Percentiles rank a stretch among this genome's conserved stretches.
Evolutionary conservation across 306 rosid species (phyloP).

Genomic region (Hippophae rhamnoides): DNA sequence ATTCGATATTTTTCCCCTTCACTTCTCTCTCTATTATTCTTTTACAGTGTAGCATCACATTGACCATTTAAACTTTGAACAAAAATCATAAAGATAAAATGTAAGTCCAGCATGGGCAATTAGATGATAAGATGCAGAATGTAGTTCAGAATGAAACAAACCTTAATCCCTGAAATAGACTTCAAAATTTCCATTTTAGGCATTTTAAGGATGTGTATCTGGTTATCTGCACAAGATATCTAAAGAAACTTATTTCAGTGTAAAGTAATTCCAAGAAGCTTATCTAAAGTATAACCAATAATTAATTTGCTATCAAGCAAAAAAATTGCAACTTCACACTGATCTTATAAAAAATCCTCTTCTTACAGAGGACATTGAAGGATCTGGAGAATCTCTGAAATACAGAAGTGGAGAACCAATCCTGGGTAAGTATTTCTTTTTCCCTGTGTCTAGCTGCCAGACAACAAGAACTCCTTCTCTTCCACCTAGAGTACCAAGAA

Average conservation of each 20-base stretch:
- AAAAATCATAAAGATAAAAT: neutral
- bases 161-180: slow-evolving; percentile 97
- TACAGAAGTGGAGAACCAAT: slow-evolving; percentile 85
- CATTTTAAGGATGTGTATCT: slow-evolving; percentile 65
- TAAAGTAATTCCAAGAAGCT: slow-evolving; percentile 4
- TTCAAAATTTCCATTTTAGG: slow-evolving; percentile 77
- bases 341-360: slow-evolving; percentile 1
- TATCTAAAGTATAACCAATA: too few relatives aligned
- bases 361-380: slow-evolving; percentile 69
- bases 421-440: slow-evolving; percentile 66
- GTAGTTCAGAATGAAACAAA: slow-evolving; percentile 23
- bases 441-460: slow-evolving; percentile 90
- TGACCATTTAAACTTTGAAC: too few relatives aligned
- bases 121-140: neutral
- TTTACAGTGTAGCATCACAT: too few relatives aligned
- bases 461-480: slow-evolving; percentile 90
- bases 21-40: too few relatives aligned
- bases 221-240: slow-evolving; percentile 95
- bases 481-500: slow-evolving; percentile 50
- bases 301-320: too few relatives aligned
- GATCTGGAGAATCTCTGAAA: slow-evolving; percentile 73
- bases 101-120: neutral
- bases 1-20: too few relatives aligned
- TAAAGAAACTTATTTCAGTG: slow-evolving; percentile 48
- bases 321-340: too few relatives aligned